A percentile compares a stretch with the other conserved stretches of the same genome.
Conservation (phyloP, 2,329 filamentous ascomycete species). For the Penicillium sp. region DNA sequence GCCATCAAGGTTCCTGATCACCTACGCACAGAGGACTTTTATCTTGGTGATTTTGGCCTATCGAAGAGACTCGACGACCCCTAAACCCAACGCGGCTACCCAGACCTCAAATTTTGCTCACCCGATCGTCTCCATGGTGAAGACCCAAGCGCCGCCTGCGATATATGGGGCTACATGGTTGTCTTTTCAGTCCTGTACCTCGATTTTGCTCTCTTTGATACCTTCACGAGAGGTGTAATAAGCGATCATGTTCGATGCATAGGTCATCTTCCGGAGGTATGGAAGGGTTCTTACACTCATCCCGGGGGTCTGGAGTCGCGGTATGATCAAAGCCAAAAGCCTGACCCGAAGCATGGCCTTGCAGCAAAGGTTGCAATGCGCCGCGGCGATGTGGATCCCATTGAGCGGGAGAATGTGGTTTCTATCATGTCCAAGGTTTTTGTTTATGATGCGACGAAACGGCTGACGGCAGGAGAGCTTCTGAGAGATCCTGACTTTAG, state of each 20-base stretch:
- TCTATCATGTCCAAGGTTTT: conserved; percentile 33
- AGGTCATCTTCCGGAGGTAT: too few relatives aligned
- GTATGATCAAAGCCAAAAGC: too few relatives aligned
- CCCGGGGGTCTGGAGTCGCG: too few relatives aligned
- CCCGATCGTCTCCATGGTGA: conserved; percentile 33
- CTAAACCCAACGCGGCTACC: conserved; percentile 1
- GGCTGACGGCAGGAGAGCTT: conserved; percentile 33
- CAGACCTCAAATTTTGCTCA: conserved; percentile 28
- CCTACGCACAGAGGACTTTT: conserved; percentile 32
- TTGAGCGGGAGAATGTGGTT: conserved; percentile 27
- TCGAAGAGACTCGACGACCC: conserved; percentile 29
- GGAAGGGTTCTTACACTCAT: too few relatives aligned
- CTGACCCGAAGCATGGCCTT: too few relatives aligned
- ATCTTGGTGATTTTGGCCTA: conserved; percentile 37
- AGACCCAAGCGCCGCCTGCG: conserved; percentile 29
- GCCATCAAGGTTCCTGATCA: too few relatives aligned
- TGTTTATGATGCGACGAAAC: conserved; percentile 29
- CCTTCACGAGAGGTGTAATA: too few relatives aligned
- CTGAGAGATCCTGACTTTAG: conserved; percentile 34
- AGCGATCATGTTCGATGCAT: too few relatives aligned
- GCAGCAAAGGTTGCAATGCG: too few relatives aligned
- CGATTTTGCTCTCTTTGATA: too few relatives aligned
- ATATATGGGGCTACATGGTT: too few relatives aligned
- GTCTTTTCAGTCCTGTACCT: too few relatives aligned
- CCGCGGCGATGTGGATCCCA: conserved; percentile 26